Conservation (phyloP, 768 basidiomycete genomes). For the Podaxis sp. region DNA sequence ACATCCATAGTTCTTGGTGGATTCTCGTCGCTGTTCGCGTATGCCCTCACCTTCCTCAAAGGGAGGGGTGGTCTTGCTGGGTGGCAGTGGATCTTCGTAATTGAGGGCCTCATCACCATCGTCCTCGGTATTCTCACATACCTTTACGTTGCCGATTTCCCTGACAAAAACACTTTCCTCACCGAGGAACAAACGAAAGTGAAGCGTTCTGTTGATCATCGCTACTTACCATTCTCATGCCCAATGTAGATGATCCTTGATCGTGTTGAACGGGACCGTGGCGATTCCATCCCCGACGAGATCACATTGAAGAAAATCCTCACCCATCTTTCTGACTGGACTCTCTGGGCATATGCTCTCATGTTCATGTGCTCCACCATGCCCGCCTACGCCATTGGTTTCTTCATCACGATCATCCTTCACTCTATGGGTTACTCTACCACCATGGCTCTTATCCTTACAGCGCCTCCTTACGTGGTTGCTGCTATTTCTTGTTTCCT, state of each 20-base stretch:
- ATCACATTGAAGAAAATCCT: conserved; percentile 31
- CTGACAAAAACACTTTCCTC: conserved; percentile 34
- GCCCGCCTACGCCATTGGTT: conserved; percentile 37
- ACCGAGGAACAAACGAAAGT: conserved; percentile 35
- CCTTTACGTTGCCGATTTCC: conserved; percentile 36
- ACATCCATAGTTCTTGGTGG: conserved; percentile 31
- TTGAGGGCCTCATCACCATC: conserved; percentile 33
- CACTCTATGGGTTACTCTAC: conserved; percentile 32
- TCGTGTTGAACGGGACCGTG: conserved; percentile 37
- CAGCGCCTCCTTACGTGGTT: conserved; percentile 34
- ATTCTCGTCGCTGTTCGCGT: conserved; percentile 30
- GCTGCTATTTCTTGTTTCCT: conserved; percentile 33
- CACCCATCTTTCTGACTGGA: conserved; percentile 36
- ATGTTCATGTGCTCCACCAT: conserved; percentile 39
- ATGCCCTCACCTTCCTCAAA: conserved; percentile 27
- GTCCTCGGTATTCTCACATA: conserved; percentile 29
- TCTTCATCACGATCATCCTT: conserved; percentile 38
- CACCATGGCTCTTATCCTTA: conserved; percentile 30
- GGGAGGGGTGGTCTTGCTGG: conserved; percentile 30
- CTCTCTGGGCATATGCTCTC: conserved; percentile 35
- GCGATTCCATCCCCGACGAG: conserved; percentile 36
- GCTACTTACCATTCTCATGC: conserved; percentile 1
- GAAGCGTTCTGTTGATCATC: background rate
- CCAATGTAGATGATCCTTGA: conserved; percentile 25
- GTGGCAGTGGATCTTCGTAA: conserved; percentile 39